Evolutionary conservation across 371 early-diverging fungal species (phyloP), one percentile per base, ranked within the genome.

Genomic region (Actinomortierella ambigua): DNA sequence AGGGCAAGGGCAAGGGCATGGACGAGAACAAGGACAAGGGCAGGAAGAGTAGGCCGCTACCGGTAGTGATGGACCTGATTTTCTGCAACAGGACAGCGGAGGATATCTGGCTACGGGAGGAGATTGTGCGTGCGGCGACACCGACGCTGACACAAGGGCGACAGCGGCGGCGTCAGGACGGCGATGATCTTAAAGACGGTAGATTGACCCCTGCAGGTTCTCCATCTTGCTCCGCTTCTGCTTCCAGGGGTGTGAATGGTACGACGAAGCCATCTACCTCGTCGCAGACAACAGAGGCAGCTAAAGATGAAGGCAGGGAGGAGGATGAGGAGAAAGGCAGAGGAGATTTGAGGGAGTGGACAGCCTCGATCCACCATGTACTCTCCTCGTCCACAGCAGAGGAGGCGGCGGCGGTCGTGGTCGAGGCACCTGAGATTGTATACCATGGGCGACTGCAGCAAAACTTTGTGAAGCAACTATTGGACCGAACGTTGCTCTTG

Each of bases 101-200:
- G 2, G 71, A 70, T 7, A 70, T 70, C 18, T 70, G 71, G 71
- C 22, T 70, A 40, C 57, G 61, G 3, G 65, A 70, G 26, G 71
- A 65, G 27, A 18, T 65, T 34, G 34, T 34, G 34, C 34, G 34
- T 4, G 34, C 34, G 34, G 34, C 11, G 11, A 34, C 34, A 34
- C 34, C 34, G 34, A 11, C 34, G 34, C 4, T 34, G 7, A 34
- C 34, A 34, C 34, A 34, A 34, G 34, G 4, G 34, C 7, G 11
- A 11, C 34, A 34, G 11, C 34, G n/a, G n/a, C n/a, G n/a, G 34
- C 34, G 34, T 34, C 34, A 11, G 7, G 34, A 34, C 11, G 11
- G 34, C 11, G 34, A 34, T 34, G 11, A 34, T 34, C 34, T 34
- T 11, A 34, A 34, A 34, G 34, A 34, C 4, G 34, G n/a, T n/a